Base-by-base conservation (phyloP, 148 eudicot species). In the Vaccinium macrocarpon region DNA sequence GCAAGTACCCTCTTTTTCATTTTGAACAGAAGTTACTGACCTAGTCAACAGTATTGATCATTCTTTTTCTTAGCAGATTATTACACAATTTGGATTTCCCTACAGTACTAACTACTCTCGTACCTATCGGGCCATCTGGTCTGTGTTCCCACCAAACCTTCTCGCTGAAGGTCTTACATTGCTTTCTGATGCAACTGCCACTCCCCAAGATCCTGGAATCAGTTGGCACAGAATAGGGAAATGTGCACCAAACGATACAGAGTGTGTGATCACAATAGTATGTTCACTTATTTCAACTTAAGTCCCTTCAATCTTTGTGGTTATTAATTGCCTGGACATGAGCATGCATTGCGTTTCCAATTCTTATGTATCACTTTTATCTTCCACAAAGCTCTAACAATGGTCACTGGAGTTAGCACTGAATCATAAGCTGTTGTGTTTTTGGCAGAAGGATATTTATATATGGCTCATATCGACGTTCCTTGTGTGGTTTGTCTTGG, bases 11-110 rank as follows among this genome's bases (percentile, higher is more conserved):
- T 82, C 42, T 19, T 49, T 4, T 16, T 56, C 53, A 15, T 68
- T 73, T 59, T 75, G 62, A 42, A 84, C 61, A 62, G 14, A 50
- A 82, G 76, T 72, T 75, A 71, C 27, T 86, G 62, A 68, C 42
- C 61, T 5, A 55, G 21, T 59, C 82, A 68, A 81, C 78, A 68
- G 82, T 49, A 84, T 56, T n/a, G 23, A 84, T 38, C 50, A 50
- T 38, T 81, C 83, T 57, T 75, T 46, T 51, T 59, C 35, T 84
- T 42, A 86, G 88, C 93, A 96, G 99, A 75, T 93, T 83, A 93
- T 93, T 76, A 94, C 99, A 56, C 83, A 55, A 88, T 91, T 88
- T 90, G 98, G 98, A 84, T 94, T 94, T 88, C 98, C 98, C 21
- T 91, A 90, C 80, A 84, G 86, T 62, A 9, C 51, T 46, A 49